Conservation (phyloP, 768 basidiomycete genomes). For the Naganishia kalamii region DNA sequence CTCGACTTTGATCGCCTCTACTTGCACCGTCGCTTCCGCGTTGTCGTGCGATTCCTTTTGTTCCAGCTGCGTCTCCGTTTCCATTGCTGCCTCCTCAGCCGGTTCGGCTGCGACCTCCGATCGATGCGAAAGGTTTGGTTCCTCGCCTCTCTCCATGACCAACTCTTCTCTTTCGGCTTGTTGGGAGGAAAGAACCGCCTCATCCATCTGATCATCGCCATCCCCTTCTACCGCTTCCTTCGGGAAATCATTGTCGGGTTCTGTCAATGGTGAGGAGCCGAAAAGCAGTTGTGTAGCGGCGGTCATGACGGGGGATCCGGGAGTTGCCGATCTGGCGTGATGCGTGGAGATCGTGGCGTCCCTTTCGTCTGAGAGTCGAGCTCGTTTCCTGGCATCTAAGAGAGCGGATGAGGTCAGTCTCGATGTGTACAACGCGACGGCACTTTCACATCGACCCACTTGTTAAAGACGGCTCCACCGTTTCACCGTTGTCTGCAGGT, state of each 20-base stretch:
- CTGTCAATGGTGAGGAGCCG: constrained; percentile 6
- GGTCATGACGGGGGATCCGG: neutral
- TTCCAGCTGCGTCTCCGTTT: too few species aligned
- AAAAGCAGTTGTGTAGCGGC: neutral
- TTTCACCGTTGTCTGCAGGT: neutral
- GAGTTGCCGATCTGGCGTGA: neutral
- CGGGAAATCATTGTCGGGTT: neutral
- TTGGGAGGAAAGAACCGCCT: neutral
- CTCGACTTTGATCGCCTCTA: too few species aligned
- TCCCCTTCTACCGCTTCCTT: neutral
- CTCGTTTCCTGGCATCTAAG: neutral
- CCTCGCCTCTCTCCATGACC: neutral
- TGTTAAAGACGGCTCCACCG: neutral
- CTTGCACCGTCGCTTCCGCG: neutral
- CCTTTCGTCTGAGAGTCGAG: neutral
- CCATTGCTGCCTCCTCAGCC: too few species aligned
- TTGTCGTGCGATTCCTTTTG: neutral
- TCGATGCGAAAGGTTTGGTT: neutral
- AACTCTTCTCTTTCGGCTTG: neutral
- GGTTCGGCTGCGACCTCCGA: too few species aligned
- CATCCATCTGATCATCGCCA: neutral
- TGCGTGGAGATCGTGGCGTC: neutral
- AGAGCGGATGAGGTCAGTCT: neutral
- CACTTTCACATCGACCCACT: neutral
- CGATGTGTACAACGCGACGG: neutral